Conservation (phyloP, 73 alveolate genomes). For the Symbiodinium natans region DNA sequence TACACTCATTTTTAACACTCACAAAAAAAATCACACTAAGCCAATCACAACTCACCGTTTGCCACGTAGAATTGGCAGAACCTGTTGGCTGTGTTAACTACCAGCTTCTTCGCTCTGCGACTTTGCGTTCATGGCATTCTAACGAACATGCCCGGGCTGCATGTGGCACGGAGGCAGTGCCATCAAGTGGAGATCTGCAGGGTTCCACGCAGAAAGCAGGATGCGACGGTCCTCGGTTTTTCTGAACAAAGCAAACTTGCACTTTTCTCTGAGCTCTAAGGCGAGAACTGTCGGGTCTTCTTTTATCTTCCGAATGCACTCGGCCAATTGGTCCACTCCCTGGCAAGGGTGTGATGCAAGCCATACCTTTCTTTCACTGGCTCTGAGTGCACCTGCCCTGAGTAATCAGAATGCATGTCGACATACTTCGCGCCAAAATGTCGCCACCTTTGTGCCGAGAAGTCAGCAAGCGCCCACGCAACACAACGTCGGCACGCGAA, state of each 20-base stretch:
- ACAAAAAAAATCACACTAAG: background rate
- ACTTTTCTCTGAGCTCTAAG: too few relatives aligned
- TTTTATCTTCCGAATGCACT: slow-evolving; percentile 96
- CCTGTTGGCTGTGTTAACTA: background rate
- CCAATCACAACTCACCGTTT: slow-evolving; percentile 95
- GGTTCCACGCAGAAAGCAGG: slow-evolving; percentile 98
- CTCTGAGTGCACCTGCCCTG: slow-evolving; percentile 82
- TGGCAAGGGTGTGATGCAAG: background rate
- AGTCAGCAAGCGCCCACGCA: background rate
- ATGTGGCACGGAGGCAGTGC: slow-evolving; percentile 99
- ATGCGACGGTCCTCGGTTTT: slow-evolving; percentile 97
- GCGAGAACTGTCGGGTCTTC: slow-evolving; percentile 95
- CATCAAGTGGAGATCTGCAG: slow-evolving; percentile 97
- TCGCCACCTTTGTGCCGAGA: slow-evolving; percentile 96
- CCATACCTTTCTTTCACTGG: too few relatives aligned
- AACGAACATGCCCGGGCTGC: background rate
- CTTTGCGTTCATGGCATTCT: too few relatives aligned
- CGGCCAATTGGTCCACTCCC: slow-evolving; percentile 98
- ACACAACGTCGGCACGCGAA: too few relatives aligned
- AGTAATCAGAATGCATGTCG: slow-evolving; percentile 97
- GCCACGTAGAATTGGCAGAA: slow-evolving; percentile 98
- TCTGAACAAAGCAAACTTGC: too few relatives aligned
- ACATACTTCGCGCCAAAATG: slow-evolving; percentile 98
- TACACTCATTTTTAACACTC: background rate
- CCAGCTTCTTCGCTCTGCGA: background rate